Evolutionary conservation across 805 yeast species (phyloP).

Genomic region (Saccharomycopsis selenospora): DNA sequence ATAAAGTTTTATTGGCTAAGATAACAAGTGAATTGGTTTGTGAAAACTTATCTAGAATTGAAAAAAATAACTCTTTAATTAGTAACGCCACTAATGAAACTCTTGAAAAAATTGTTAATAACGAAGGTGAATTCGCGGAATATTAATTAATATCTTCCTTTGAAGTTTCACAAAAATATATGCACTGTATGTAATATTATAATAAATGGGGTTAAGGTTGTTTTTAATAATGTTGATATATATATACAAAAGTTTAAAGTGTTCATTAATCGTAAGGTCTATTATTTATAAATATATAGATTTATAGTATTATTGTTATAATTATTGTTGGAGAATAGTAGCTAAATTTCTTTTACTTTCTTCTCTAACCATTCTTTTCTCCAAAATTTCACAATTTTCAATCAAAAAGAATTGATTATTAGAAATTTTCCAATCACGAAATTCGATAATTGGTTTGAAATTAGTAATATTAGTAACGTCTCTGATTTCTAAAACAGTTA

Average conservation of each 20-base stretch:
- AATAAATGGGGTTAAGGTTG: no score
- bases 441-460: slow-evolving; percentile 58
- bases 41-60: slow-evolving; percentile 16
- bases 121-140: slow-evolving; percentile 11
- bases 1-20: slow-evolving; percentile 5
- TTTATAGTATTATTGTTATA: neutral
- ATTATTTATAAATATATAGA: no score
- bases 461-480: slow-evolving; percentile 51
- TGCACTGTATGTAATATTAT: no score
- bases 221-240: neutral
- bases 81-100: slow-evolving; percentile 12
- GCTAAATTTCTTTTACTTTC: slow-evolving; percentile 35
- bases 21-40: slow-evolving; percentile 6
- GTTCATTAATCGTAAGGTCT: slow-evolving; percentile 2
- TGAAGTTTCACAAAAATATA: no score
- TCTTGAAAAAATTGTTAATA: slow-evolving; percentile 16
- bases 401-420: slow-evolving; percentile 48
- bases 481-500: slow-evolving; percentile 73
- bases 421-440: slow-evolving; percentile 46
- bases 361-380: slow-evolving; percentile 49
- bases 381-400: slow-evolving; percentile 72
- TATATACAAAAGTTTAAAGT: neutral
- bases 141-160: no score
- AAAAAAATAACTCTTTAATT: slow-evolving; percentile 6
- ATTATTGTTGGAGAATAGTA: neutral